Base-by-base conservation (phyloP, 306 rosid species). In the Prunus mongolica region DNA sequence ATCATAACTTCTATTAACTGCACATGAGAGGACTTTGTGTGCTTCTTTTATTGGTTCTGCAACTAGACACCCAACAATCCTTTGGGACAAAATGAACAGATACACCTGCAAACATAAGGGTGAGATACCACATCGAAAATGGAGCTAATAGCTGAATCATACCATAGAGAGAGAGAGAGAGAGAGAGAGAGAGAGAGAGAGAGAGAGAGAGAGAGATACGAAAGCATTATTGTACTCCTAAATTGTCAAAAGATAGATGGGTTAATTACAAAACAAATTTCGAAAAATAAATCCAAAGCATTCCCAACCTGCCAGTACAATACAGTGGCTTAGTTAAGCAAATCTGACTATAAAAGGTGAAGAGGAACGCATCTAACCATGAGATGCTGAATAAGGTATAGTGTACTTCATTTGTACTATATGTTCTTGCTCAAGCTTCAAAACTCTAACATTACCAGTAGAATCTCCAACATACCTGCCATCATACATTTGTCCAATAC, bases 391-490 rank as follows among this genome's bases (percentile, higher is more conserved):
- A 71, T 82, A 71, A 49, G 94, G 97, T 85, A 94, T 88, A 20
- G 69, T 72, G 87, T 94, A 91, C 46, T 80, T 87, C 89, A 88
- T 90, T 34, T 49, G 80, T 54, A 85, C 77, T 27, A 94, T 63
- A 63, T 78, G 82, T 69, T 84, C 78, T 76, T 82, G 85, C 57
- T 89, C 90, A 50, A 94, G 88, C 84, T 87, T 91, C 87, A 90
- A 76, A 81, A 94, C 87, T 25, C 91, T 85, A 67, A 89, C 81
- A 79, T 90, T 88, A 28, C 98, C 97, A 78, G 44, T 73, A 77
- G 88, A 79, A 89, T 87, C 83, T 85, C 98, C 98, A 75, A 86
- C 44, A 16, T 83, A 91, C 86, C 98, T 94, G 88, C 74, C 81
- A 86, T 38, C 44, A 82, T 30, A 69, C 60, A 28, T 49, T 78